Percentiles rank a stretch among this genome's conserved stretches.
Conservation (phyloP, 176 grass and related monocot genomes). For the Hsuehochloa calcarea region DNA sequence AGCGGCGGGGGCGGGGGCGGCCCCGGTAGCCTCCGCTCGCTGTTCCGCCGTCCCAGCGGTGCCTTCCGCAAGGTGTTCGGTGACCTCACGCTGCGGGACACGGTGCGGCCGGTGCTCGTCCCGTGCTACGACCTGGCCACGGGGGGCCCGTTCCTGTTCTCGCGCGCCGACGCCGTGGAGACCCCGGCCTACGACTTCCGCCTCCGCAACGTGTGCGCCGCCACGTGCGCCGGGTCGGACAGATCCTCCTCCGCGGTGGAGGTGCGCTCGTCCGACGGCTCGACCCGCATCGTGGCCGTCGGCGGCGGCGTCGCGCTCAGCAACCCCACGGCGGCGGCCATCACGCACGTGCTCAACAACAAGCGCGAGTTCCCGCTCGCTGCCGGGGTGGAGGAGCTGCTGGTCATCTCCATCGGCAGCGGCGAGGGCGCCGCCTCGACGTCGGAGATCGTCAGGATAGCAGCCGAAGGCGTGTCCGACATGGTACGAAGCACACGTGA, state of each 20-base stretch:
- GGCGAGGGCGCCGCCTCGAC: conserved; percentile 34
- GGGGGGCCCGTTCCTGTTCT: conserved; percentile 77
- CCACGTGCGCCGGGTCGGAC: conserved; percentile 59
- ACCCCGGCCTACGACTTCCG: conserved; percentile 68
- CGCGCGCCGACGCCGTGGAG: conserved; percentile 81
- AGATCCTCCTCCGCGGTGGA: conserved; percentile 30
- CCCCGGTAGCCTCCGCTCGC: conserved; percentile 25
- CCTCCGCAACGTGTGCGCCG: conserved; percentile 74
- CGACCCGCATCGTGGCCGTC: conserved; percentile 62
- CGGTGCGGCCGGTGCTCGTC: conserved; percentile 69
- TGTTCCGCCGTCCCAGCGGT: conserved; percentile 47
- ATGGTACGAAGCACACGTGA: conserved; percentile 51
- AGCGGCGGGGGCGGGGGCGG: neutral
- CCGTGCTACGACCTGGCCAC: conserved; percentile 89
- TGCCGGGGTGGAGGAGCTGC: conserved; percentile 62
- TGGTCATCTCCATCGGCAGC: conserved; percentile 75
- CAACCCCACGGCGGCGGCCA: conserved; percentile 90
- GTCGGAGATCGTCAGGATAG: conserved; percentile 67
- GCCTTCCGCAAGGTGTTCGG: conserved; percentile 55
- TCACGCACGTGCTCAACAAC: conserved; percentile 98
- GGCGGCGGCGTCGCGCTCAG: conserved; percentile 70
- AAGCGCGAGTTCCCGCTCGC: conserved; percentile 81
- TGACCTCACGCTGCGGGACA: conserved; percentile 70
- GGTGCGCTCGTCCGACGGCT: conserved; percentile 61
- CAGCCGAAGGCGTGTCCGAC: conserved; percentile 76